Evolutionary conservation across 1,284 basidiomycete species (phyloP).

Genomic region (Irpex rosettiformis): DNA sequence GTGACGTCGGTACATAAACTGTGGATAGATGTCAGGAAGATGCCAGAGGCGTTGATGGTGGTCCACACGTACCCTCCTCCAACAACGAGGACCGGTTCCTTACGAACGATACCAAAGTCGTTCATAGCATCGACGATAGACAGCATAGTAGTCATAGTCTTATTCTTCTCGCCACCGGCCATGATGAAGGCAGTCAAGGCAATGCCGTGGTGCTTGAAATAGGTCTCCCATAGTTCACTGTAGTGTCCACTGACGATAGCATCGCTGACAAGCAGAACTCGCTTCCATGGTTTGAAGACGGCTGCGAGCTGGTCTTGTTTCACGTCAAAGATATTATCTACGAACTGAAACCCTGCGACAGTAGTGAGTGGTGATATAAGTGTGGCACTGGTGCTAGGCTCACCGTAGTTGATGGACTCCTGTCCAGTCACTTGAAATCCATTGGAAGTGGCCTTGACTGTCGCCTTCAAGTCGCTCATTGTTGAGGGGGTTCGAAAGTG

Average conservation of each 20-base stretch:
- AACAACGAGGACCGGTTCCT: conserved; percentile 21
- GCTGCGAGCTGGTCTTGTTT: conserved; percentile 15
- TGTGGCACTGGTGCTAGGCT: neutral
- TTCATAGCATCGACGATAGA: conserved; percentile 22
- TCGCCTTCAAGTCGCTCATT: conserved; percentile 21
- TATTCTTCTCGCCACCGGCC: conserved; percentile 21
- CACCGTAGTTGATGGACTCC: conserved; percentile 20
- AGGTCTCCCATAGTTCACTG: conserved; percentile 17
- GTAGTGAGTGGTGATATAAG: neutral
- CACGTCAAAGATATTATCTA: conserved; percentile 19
- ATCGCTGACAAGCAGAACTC: conserved; percentile 20
- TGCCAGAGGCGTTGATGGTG: neutral
- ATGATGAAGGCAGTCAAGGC: conserved; percentile 18
- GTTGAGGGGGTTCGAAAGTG: neutral
- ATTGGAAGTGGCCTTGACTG: conserved; percentile 14
- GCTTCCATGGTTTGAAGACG: conserved; percentile 17
- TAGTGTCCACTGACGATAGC: conserved; percentile 16
- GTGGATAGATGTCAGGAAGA: neutral
- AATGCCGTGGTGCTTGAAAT: conserved; percentile 20
- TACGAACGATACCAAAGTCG: conserved; percentile 19
- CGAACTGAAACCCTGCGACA: conserved; percentile 16
- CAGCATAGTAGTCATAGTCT: conserved; percentile 22
- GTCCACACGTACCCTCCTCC: conserved; percentile 15
- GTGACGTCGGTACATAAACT: conserved; percentile 20
- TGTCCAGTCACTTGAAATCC: conserved; percentile 18